phyloP scores from a whole-genome alignment of 768 basidiomycete species.

The Amanita inopinata region DNA sequence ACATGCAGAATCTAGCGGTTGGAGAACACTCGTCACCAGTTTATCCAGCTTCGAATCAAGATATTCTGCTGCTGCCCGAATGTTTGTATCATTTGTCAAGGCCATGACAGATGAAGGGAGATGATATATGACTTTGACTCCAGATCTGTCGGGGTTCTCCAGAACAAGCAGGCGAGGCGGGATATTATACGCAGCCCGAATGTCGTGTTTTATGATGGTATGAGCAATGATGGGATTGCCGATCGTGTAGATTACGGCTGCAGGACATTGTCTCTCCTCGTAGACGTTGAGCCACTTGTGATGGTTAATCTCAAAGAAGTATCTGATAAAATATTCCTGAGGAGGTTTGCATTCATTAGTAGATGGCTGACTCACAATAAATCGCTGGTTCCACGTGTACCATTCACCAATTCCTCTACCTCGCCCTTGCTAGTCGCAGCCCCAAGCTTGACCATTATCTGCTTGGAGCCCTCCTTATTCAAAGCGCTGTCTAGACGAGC shows the following conservation, averaged over 20 bases:
- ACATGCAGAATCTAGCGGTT: not conserved
- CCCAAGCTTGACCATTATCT: slow-evolving; percentile 17
- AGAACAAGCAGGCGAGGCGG: slow-evolving; percentile 36
- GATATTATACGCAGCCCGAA: slow-evolving; percentile 30
- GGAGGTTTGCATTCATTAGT: not conserved
- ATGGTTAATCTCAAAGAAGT: slow-evolving; percentile 30
- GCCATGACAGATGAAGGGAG: slow-evolving; percentile 38
- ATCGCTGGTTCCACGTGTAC: slow-evolving; percentile 23
- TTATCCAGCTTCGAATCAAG: slow-evolving; percentile 37
- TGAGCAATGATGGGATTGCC: slow-evolving; percentile 45
- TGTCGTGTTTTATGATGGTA: slow-evolving; percentile 30
- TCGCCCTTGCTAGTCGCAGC: slow-evolving; percentile 25
- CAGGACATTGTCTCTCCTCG: slow-evolving; percentile 19
- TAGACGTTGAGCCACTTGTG: slow-evolving; percentile 27
- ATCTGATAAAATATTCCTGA: slow-evolving; percentile 19
- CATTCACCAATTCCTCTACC: slow-evolving; percentile 23
- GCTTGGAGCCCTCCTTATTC: slow-evolving; percentile 26
- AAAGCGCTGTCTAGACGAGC: slow-evolving; percentile 32
- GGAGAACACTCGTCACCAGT: slow-evolving; percentile 19
- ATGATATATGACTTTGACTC: slow-evolving; percentile 36
- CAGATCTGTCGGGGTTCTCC: slow-evolving; percentile 26
- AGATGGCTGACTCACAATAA: slow-evolving; percentile 35
- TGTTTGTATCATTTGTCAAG: slow-evolving; percentile 18
- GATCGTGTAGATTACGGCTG: slow-evolving; percentile 32
- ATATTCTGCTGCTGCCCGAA: slow-evolving; percentile 23